phyloP scores from a whole-genome alignment of 2,329 filamentous ascomycete genomes.

The Fusarium nygamai region DNA sequence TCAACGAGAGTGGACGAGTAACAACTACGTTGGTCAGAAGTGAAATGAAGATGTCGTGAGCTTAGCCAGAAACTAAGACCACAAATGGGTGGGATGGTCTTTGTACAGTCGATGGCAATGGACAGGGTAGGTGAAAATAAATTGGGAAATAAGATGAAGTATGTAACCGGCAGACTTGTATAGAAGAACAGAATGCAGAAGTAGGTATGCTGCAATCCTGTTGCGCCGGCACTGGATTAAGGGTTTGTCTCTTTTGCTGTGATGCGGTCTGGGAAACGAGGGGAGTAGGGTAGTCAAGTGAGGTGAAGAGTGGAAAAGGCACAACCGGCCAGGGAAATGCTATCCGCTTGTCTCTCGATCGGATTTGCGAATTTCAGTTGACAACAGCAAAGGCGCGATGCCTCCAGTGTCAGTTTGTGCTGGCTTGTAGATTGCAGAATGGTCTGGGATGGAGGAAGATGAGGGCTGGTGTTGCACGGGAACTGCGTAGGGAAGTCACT shows the following conservation, averaged over 20 bases:
- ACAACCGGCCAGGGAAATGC: slow-evolving; percentile 12
- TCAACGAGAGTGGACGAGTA: not conserved
- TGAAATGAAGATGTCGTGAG: not conserved
- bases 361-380: slow-evolving; percentile 19
- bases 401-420: slow-evolving; percentile 11
- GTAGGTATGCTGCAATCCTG: slow-evolving; percentile 31
- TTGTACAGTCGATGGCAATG: not conserved
- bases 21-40: not conserved
- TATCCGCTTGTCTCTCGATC: slow-evolving; percentile 12
- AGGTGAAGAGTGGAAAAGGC: slow-evolving; percentile 1
- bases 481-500: slow-evolving; percentile 1
- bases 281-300: slow-evolving; percentile 21
- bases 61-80: not conserved
- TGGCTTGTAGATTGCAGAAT: slow-evolving; percentile 12
- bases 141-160: not conserved
- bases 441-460: slow-evolving; percentile 16
- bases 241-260: slow-evolving; percentile 17
- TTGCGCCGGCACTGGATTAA: slow-evolving; percentile 33
- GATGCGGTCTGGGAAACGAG: slow-evolving; percentile 31
- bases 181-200: slow-evolving; percentile 5
- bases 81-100: not conserved
- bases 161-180: not conserved
- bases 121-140: not conserved
- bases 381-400: slow-evolving; percentile 11
- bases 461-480: slow-evolving; percentile 20